Evolutionary conservation across 2,329 filamentous ascomycete genomes (phyloP).

Genomic region (Fusarium coffeatum): DNA sequence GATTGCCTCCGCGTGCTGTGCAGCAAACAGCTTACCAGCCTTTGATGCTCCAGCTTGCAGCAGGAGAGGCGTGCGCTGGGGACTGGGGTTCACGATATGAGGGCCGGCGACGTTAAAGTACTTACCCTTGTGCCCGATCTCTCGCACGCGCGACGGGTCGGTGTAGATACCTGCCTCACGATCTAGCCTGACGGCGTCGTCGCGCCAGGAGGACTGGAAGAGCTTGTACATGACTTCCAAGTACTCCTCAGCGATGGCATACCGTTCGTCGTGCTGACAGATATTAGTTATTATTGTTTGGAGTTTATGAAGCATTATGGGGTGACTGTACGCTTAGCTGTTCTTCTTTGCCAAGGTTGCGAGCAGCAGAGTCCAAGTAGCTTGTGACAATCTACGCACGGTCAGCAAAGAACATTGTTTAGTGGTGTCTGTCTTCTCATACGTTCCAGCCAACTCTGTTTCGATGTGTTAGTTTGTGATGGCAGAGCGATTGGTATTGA

Average conservation of each 20-base stretch:
- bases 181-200: constrained; percentile 72
- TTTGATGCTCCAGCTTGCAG: constrained; percentile 77
- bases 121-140: constrained; percentile 74
- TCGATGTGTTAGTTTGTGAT: not conserved
- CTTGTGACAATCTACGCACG: constrained; percentile 68
- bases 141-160: constrained; percentile 63
- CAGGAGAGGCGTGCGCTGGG: constrained; percentile 75
- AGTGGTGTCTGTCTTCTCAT: not conserved
- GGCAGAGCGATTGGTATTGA: not conserved
- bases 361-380: constrained; percentile 76
- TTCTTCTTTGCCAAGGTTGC: constrained; percentile 69
- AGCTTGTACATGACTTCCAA: constrained; percentile 74
- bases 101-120: constrained; percentile 73
- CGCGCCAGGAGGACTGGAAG: constrained; percentile 73
- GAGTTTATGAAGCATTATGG: too few relatives aligned
- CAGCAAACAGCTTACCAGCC: constrained; percentile 74
- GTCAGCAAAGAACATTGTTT: not conserved
- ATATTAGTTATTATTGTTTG: not conserved
- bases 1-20: constrained; percentile 77
- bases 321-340: constrained; percentile 55
- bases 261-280: constrained; percentile 71
- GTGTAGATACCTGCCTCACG: constrained; percentile 69
- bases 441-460: constrained; percentile 53
- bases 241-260: constrained; percentile 73
- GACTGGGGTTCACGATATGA: constrained; percentile 72